phyloP scores from a whole-genome alignment of 495 filamentous ascomycete species.

The Aspergillus heteromorphus region DNA sequence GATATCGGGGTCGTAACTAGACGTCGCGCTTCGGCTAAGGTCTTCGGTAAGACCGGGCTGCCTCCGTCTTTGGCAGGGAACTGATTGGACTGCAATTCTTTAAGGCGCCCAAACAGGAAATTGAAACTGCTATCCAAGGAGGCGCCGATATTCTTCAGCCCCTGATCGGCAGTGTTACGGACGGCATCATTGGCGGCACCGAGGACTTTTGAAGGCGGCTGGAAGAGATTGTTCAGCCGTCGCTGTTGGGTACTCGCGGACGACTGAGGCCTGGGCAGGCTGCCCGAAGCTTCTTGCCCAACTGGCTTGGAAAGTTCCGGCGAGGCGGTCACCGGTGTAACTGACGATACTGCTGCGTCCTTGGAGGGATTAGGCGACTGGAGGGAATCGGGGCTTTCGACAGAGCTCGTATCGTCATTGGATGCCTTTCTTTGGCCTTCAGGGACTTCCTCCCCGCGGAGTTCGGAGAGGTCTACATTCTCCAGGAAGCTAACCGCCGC shows the following conservation, averaged over 20 bases:
- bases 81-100: conserved; percentile 52
- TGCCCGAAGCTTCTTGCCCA: conserved; percentile 31
- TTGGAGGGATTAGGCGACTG: conserved; percentile 14
- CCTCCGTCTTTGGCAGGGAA: conserved; percentile 35
- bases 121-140: conserved; percentile 89
- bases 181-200: conserved; percentile 80
- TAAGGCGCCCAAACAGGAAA: conserved; percentile 84
- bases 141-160: conserved; percentile 81
- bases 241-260: conserved; percentile 49
- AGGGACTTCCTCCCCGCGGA: conserved; percentile 73
- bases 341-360: conserved; percentile 27
- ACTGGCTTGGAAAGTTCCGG: conserved; percentile 31
- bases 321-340: conserved; percentile 30
- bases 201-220: conserved; percentile 70
- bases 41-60: conserved; percentile 64
- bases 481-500: conserved; percentile 95
- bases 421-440: conserved; percentile 56
- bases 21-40: conserved; percentile 84
- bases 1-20: conserved; percentile 68
- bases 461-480: conserved; percentile 87
- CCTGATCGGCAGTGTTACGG: conserved; percentile 79
- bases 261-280: conserved; percentile 37
- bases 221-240: conserved; percentile 76
- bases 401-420: conserved; percentile 48
- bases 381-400: conserved; percentile 29